Evolutionary conservation across 371 early-diverging fungal genomes (phyloP), one percentile per base, ranked within the genome.

Genomic region (Saksenaea oblongispora): DNA sequence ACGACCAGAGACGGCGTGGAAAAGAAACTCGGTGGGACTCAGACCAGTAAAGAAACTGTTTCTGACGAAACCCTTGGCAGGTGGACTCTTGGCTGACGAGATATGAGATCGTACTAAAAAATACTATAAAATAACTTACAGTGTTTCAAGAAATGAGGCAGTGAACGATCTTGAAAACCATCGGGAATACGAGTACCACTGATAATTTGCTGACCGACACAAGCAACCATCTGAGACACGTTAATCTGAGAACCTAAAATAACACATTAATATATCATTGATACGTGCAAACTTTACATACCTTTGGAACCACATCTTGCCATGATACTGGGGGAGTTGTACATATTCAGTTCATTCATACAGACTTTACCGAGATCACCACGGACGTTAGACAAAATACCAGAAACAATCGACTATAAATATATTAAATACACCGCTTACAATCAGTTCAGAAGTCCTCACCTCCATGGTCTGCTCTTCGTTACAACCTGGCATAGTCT

Each of bases 181-280:
- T 97, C 87, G 22, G 97, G 95, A 69, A 99, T 95, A 87, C 99
- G 95, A 63, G 84, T 91, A 61, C 99, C 98, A 69, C 89, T 91
- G 70, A 99, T 95, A 87, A 98, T 97, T 75, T 99, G 99, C 82
- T 99, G 99, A 70, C 99, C 99, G 67, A 99, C 99, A 92, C 98
- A 98, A 63, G 99, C 98, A 69, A 98, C 95, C 99, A 99, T 99
- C 80, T 99, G 99, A 28, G 95, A 97, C 41, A 99, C 98, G 85
- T 99, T 99, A 74, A 98, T 93, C 61, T 94, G 90, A 36, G 98
- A 97, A 69, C 99, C 71, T 59, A 71, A 59, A 61, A 5, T 14
- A 26, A 0, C 17, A 26, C n/a, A n/a, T 34, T 57, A 24, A 0
- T 31, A 41, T 1, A 39, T 11, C 14, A 57, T 39, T 1, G 31